Conservation (phyloP, 371 early-diverging fungal genomes). For the Haplosporangium sp. region DNA sequence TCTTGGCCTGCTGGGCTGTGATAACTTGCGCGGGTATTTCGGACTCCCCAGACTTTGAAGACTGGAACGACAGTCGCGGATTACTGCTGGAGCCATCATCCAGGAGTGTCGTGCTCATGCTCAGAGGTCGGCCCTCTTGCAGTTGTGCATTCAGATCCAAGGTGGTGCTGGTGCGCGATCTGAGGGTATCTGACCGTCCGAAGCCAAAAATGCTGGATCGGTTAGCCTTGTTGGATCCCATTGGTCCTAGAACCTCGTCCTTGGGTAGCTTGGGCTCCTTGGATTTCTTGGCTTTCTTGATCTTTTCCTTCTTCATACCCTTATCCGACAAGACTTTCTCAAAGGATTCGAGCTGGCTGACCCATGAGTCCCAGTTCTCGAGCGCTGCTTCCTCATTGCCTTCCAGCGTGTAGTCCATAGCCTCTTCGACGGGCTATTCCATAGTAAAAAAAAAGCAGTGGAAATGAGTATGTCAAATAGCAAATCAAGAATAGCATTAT, state of each 20-base stretch:
- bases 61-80: slow-evolving; percentile 45
- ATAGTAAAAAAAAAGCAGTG: neutral
- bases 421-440: slow-evolving; percentile 38
- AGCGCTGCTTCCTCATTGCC: slow-evolving; percentile 36
- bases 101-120: slow-evolving; percentile 38
- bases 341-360: slow-evolving; percentile 47
- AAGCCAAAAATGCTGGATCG: slow-evolving; percentile 47
- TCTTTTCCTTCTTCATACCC: slow-evolving; percentile 45
- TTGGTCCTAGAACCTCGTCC: slow-evolving; percentile 5
- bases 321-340: slow-evolving; percentile 43
- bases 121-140: slow-evolving; percentile 34
- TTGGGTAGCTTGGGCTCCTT: slow-evolving; percentile 10
- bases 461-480: neutral
- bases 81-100: slow-evolving; percentile 22
- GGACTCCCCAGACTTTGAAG: slow-evolving; percentile 43
- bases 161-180: slow-evolving; percentile 28
- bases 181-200: slow-evolving; percentile 36
- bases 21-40: slow-evolving; percentile 22
- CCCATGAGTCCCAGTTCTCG: slow-evolving; percentile 54
- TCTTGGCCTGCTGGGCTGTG: slow-evolving; percentile 16
- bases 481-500: neutral
- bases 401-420: slow-evolving; percentile 26
- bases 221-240: slow-evolving; percentile 38
- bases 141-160: slow-evolving; percentile 19
- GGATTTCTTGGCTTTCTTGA: slow-evolving; percentile 34